Base-by-base conservation (phyloP, 2,329 filamentous ascomycete species). In the Microcyclospora tardicrescens region DNA sequence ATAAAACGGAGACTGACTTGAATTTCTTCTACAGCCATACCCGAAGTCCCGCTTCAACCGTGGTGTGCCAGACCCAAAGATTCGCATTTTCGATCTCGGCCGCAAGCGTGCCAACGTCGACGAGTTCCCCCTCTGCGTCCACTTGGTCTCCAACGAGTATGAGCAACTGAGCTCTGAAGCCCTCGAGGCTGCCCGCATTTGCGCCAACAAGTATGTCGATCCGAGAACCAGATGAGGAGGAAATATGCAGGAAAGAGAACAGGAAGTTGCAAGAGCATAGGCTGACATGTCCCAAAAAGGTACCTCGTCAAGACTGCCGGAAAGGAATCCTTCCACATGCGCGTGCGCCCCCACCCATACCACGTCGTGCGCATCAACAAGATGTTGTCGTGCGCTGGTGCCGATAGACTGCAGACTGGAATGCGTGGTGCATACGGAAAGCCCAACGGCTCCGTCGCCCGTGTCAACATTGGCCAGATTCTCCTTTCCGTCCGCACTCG, bases 281-380 rank as follows among this genome's bases (percentile, higher is more conserved):
- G 29, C 48, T 48, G 42, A 47, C 40, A 47, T 31, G 32, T 39
- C 27, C 34, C 13, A 14, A 39, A 34, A 41, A 74, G 71, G 61
- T 79, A 80, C 68, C 70, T 80, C 54, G 75, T 79, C 64, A 79
- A 79, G 69, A 66, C 71, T 55, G 69, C 72, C 59, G 76, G 76
- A 65, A 80, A 80, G 68, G 76, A 80, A 73, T 71, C 72, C 66
- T 79, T 80, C 74, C 76, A 80, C 65, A 64, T 80, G 49, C 75
- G 76, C 53, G 73, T 79, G 61, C 75, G 91, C 65, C 87, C 86
- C 64, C 91, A 98, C 79, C 91, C 91, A 56, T 98, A 84, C 85
- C 91, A 98, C 78, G 91, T 98, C 72, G 83, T 98, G 77, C 91
- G 91, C 73, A 98, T 98, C 87, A 98, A 98, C 86, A 98, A 98